These are phyloP conservation scores for Gypsophila paniculata DNA, from an alignment of 179 eudicot genomes.

Conservation along the genomic window DNA sequence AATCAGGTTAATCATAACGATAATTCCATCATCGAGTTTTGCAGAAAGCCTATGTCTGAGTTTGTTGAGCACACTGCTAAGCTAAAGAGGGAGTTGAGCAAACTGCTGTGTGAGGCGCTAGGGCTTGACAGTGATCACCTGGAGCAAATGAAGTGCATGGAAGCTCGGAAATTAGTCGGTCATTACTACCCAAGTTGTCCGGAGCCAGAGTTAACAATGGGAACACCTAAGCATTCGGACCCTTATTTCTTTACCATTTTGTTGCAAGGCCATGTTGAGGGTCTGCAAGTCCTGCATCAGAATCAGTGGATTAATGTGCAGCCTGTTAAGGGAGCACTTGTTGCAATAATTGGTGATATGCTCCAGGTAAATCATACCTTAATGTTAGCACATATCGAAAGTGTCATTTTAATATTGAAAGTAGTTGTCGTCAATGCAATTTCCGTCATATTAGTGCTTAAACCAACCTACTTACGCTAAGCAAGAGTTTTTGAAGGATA, in stretches of 20 bases:
- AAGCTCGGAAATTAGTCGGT: constrained; percentile 39
- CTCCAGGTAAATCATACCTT: constrained; percentile 31
- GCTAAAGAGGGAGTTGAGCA: constrained; percentile 28
- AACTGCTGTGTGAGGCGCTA: constrained; percentile 41
- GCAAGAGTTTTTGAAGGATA: no score
- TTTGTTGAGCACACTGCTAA: constrained; percentile 28
- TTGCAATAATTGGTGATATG: constrained; percentile 44
- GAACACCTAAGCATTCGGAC: constrained; percentile 41
- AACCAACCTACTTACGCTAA: neutral
- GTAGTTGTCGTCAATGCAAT: neutral
- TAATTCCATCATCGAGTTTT: neutral
- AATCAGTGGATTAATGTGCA: constrained; percentile 42
- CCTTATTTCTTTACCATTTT: constrained; percentile 42
- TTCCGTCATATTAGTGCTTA: no score
- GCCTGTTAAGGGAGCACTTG: constrained; percentile 42
- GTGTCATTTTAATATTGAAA: neutral
- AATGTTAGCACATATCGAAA: neutral
- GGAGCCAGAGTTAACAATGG: constrained; percentile 43
- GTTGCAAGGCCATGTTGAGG: constrained; percentile 35
- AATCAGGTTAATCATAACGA: no score
- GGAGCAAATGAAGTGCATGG: constrained; percentile 34
- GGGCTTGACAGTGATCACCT: constrained; percentile 39
- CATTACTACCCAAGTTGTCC: constrained; percentile 57
- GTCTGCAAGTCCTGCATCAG: constrained; percentile 47
- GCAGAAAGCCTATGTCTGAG: constrained; percentile 36